phyloP scores from a whole-genome alignment of 768 basidiomycete species.

The Lenzites betulinus region DNA sequence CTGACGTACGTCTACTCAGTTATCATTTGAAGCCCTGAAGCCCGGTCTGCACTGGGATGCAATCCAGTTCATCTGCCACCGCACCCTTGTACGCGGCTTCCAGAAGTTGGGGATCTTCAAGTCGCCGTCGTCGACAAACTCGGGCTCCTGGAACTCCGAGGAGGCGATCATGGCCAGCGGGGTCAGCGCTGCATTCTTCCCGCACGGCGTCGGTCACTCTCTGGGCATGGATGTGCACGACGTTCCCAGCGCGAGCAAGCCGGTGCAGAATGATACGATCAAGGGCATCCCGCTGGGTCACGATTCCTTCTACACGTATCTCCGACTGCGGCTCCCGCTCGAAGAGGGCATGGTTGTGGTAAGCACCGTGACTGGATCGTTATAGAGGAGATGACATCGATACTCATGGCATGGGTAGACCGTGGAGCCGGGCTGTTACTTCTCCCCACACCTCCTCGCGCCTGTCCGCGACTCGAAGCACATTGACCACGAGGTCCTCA shows the following conservation, averaged over 20 bases:
- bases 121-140: conserved; percentile 46
- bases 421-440: conserved; percentile 90
- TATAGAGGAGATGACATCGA: no score
- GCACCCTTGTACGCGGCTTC: conserved; percentile 79
- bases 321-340: conserved; percentile 76
- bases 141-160: conserved; percentile 60
- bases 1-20: conserved; percentile 37
- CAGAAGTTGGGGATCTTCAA: conserved; percentile 85
- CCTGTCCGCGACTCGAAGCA: conserved; percentile 61
- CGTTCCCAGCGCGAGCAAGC: conserved; percentile 80
- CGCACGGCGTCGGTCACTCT: conserved; percentile 90
- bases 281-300: conserved; percentile 39
- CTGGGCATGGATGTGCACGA: conserved; percentile 96
- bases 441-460: conserved; percentile 76
- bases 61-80: conserved; percentile 83
- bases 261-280: conserved; percentile 56
- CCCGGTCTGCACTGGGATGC: conserved; percentile 91
- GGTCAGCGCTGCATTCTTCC: conserved; percentile 85
- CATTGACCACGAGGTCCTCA: conserved; percentile 70
- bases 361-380: conserved; percentile 34
- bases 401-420: conserved; percentile 50
- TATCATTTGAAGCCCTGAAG: conserved; percentile 66
- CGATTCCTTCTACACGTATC: conserved; percentile 73
- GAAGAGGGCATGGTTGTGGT: conserved; percentile 85
- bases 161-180: conserved; percentile 77